Percentiles rank a stretch among this genome's conserved stretches.
phyloP scores from a whole-genome alignment of 495 filamentous ascomycete species.

The Penicillium egyptiacum region DNA sequence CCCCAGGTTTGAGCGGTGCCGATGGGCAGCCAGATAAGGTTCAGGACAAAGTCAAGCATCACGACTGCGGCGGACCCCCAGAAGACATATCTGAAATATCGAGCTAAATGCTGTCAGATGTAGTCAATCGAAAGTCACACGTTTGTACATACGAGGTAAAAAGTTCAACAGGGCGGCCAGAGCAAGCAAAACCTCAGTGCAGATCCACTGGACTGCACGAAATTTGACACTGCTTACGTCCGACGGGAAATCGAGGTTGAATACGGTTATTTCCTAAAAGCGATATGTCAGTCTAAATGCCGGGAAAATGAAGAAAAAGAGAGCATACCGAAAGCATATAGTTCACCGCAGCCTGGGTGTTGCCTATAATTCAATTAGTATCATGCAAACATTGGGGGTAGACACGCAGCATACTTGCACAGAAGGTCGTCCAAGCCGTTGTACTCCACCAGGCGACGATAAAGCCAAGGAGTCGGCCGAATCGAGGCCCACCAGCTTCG shows the following conservation, averaged over 20 bases:
- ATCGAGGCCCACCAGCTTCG: constrained; percentile 53
- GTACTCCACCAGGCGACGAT: constrained; percentile 61
- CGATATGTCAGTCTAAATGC: neutral
- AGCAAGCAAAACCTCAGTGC: constrained; percentile 48
- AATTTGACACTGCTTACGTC: constrained; percentile 50
- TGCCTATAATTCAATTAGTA: constrained; percentile 28
- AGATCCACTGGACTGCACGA: constrained; percentile 53
- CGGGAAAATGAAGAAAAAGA: neutral
- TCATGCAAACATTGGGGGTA: neutral
- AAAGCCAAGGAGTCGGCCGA: constrained; percentile 54
- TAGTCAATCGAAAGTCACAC: neutral
- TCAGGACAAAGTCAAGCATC: constrained; percentile 55
- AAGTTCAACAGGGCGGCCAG: constrained; percentile 47
- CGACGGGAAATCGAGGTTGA: constrained; percentile 49
- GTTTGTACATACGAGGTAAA: constrained; percentile 39
- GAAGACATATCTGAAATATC: constrained; percentile 48
- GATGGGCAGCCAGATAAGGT: constrained; percentile 59
- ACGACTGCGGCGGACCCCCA: constrained; percentile 49
- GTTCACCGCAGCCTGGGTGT: constrained; percentile 54
- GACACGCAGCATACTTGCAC: constrained; percentile 34
- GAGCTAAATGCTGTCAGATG: constrained; percentile 29
- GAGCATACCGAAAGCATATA: constrained; percentile 52
- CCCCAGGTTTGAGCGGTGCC: constrained; percentile 53
- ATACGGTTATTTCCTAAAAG: constrained; percentile 52
- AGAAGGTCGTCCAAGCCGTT: constrained; percentile 60